These are phyloP conservation scores for Hypomontagnella submonticulosa DNA, from an alignment of 495 filamentous ascomycete genomes.

Conservation along the genomic window DNA sequence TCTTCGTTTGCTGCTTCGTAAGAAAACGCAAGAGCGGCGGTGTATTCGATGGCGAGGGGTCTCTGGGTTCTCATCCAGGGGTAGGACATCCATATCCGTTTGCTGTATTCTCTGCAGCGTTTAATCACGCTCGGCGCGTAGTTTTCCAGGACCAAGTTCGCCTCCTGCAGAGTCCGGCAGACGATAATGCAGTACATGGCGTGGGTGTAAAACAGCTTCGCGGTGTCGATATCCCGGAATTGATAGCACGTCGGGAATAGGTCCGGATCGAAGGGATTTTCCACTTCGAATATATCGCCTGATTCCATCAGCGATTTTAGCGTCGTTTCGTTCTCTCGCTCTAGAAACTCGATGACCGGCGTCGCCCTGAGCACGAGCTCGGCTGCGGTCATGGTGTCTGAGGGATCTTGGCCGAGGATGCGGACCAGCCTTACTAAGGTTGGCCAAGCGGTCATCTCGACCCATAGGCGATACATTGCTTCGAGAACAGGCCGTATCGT, in stretches of 20 bases:
- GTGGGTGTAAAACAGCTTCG: slow-evolving; percentile 44
- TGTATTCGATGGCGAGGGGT: slow-evolving; percentile 45
- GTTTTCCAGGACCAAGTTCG: slow-evolving; percentile 29
- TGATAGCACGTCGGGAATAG: slow-evolving; percentile 42
- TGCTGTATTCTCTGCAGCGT: slow-evolving; percentile 40
- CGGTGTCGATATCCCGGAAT: slow-evolving; percentile 43
- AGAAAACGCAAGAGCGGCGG: slow-evolving; percentile 42
- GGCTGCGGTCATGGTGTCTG: slow-evolving; percentile 36
- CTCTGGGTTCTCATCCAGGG: slow-evolving; percentile 40
- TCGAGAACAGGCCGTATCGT: slow-evolving; percentile 29
- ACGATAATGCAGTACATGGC: slow-evolving; percentile 42
- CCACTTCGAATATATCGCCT: slow-evolving; percentile 36
- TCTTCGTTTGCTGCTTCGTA: slow-evolving; percentile 45
- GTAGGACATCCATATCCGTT: slow-evolving; percentile 43
- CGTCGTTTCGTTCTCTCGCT: slow-evolving; percentile 34
- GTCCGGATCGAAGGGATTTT: slow-evolving; percentile 29
- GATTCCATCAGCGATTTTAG: slow-evolving; percentile 27
- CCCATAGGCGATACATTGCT: slow-evolving; percentile 42
- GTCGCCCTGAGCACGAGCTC: slow-evolving; percentile 39
- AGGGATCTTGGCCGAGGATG: slow-evolving; percentile 29
- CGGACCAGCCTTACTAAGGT: slow-evolving; percentile 38
- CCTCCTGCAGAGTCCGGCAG: slow-evolving; percentile 40
- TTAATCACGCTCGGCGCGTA: slow-evolving; percentile 30
- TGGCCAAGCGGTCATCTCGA: slow-evolving; percentile 45
- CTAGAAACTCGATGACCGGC: slow-evolving; percentile 33